Evolutionary conservation across 176 grass and related monocot species (phyloP), one percentile per base, ranked within the genome.

Genomic region (Hyparrhenia diplandra): DNA sequence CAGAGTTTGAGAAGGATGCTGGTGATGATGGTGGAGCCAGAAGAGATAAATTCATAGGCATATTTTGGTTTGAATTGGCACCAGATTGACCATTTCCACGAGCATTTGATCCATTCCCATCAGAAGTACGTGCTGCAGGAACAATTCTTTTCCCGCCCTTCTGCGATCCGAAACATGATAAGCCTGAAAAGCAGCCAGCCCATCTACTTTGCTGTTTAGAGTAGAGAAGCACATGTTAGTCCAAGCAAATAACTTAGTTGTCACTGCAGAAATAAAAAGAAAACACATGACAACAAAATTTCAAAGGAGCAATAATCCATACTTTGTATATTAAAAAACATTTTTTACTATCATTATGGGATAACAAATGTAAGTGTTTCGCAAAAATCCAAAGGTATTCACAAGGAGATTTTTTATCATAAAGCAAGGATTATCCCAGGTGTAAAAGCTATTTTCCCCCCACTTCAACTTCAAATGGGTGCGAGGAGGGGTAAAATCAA

Each of bases 1-100:
- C 87, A 21, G 93, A 95, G 76, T 95, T 92, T 64, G 87, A 90
- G 80, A 92, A 92, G 47, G 93, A 95, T 65, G 85, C 90, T 1
- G 93, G 93, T 11, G 93, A 95, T 30, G 93, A 95, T 65, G 93
- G 93, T 67, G 93, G 93, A 47, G 93, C 93, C 36, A 92, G 69
- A 73, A 95, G 93, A 69, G 93, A 95, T 58, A 92, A 77, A 77
- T 92, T 95, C n/a, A 90, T 59, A 70, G 85, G 72, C 46, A 62
- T 75, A 81, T 83, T 92, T 84, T 92, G 90, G 76, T 95, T 95
- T 11, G 85, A 88, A 88, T 82, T 82, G 55, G 81, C 75, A 85
- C 77, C 81, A 64, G 92, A 75, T 63, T 94, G 92, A 74, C 78
- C 85, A 63, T 90, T 90, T 75, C 67, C 86, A 10, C 75, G 84